Evolutionary conservation across 2,329 filamentous ascomycete species (phyloP), one percentile per base, ranked within the genome.

Genomic region (Pseudogymnoascus sp.): DNA sequence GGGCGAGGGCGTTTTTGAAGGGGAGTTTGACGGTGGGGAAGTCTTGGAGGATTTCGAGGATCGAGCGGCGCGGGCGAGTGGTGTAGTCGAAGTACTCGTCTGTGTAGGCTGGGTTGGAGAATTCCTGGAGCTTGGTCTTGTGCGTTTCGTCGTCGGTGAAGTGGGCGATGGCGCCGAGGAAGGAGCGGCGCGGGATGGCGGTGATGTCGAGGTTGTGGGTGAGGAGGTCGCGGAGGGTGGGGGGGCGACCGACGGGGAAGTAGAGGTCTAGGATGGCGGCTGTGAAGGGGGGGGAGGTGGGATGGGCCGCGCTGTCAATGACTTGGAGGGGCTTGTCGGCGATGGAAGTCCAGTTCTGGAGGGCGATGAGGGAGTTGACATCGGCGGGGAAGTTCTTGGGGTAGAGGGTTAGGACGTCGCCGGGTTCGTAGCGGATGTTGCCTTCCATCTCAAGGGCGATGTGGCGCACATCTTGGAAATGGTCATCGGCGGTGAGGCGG

Each of bases 61-160:
- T 96, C 65, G 90, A 96, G 36, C 95, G 88, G 36, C 92, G 88
- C 0, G 93, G 90, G 7, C 95, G 87, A 0, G 93, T 93, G 1
- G 95, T 95, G 73, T 99, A 99, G 77, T 99, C 93, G 78, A 91
- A 98, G 64, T 96, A 88, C 70, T 99, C 95, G 70, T 98, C 92
- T 5, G 93, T 85, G 70, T 88, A 90, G 54, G 89, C 83, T 0
- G 91, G 86, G 70, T 89, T 84, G 1, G 87, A 87, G 70, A 99
- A 95, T 73, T 99, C 95, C 7, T 89, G 76, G 0, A 99, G 83
- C 1, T 93, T 86, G 66, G 95, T 89, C 69, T 85, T 86, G 71
- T 99, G 93, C 70, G 86, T 85, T 1, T 79, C 74, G 70, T 96
- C 84, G 0, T 79, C 77, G 1, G 92, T 90, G 71, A 92, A 92